A percentile compares a stretch with the other conserved stretches of the same genome.
These are phyloP conservation scores for Claviceps pusilla DNA, from an alignment of 2,329 filamentous ascomycete species.

Conservation along the genomic window DNA sequence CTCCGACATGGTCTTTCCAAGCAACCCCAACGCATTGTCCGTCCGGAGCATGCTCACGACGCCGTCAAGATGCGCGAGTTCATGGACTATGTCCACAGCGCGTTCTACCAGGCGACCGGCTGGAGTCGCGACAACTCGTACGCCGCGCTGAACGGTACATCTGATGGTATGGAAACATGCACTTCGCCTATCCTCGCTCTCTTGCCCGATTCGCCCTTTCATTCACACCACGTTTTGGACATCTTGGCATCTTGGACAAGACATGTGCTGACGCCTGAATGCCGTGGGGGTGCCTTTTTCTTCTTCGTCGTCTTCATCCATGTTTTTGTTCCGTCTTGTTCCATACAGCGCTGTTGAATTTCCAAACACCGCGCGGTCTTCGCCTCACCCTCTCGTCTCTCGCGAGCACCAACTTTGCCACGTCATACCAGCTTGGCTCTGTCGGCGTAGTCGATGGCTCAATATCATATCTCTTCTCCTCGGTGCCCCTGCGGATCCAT, in stretches of 20 bases:
- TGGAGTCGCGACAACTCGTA: slow-evolving; percentile 93
- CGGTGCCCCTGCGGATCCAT: slow-evolving; percentile 54
- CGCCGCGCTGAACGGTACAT: slow-evolving; percentile 67
- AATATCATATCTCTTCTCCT: slow-evolving; percentile 93
- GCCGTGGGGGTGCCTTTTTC: neutral
- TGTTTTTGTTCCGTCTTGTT: no score
- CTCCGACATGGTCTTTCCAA: neutral
- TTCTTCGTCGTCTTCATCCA: no score
- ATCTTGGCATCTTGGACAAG: neutral
- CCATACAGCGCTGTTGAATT: slow-evolving; percentile 62
- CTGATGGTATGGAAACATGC: slow-evolving; percentile 41
- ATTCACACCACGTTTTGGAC: no score
- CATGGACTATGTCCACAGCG: slow-evolving; percentile 91
- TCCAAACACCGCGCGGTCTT: slow-evolving; percentile 69
- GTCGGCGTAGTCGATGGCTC: slow-evolving; percentile 88
- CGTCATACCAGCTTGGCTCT: slow-evolving; percentile 80
- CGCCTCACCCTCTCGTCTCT: slow-evolving; percentile 81
- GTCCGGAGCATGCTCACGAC: slow-evolving; percentile 15
- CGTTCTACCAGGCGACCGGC: slow-evolving; percentile 71
- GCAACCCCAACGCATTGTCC: neutral
- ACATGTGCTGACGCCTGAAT: neutral
- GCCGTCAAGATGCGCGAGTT: slow-evolving; percentile 66
- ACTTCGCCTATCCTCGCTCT: no score
- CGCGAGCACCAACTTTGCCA: slow-evolving; percentile 83
- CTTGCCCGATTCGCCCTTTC: no score